Conservation (phyloP, 2,329 filamentous ascomycete genomes). For the Mycosphaerella arachidis region DNA sequence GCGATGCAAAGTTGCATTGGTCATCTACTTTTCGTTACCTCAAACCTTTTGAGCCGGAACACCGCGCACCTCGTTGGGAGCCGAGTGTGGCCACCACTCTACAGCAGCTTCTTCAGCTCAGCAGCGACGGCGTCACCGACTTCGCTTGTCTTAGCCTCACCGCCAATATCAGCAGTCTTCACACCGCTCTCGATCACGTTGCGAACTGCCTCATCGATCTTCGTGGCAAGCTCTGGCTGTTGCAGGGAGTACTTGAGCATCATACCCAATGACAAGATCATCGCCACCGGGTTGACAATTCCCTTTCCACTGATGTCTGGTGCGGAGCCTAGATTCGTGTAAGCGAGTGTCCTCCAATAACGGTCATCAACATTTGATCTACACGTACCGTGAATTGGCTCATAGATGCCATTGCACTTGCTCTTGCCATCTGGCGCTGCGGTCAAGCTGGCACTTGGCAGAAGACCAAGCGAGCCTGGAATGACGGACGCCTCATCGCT, state of each 20-base stretch:
- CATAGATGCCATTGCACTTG: slow-evolving; percentile 90
- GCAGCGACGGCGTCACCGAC: slow-evolving; percentile 78
- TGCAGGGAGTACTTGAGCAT: slow-evolving; percentile 90
- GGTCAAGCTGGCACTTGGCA: slow-evolving; percentile 82
- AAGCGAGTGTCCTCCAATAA: background rate
- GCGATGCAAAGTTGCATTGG: background rate
- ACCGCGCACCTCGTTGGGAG: slow-evolving; percentile 58
- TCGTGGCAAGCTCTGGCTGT: slow-evolving; percentile 69
- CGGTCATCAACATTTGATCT: background rate
- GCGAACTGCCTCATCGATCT: slow-evolving; percentile 76
- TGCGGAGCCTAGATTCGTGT: slow-evolving; percentile 59
- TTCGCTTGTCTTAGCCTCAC: slow-evolving; percentile 65
- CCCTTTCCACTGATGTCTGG: slow-evolving; percentile 90
- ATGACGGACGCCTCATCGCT: slow-evolving; percentile 93
- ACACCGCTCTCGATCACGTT: slow-evolving; percentile 74
- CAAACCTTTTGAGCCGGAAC: background rate
- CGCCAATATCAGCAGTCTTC: slow-evolving; percentile 80
- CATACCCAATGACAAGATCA: slow-evolving; percentile 89
- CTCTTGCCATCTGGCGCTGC: slow-evolving; percentile 80
- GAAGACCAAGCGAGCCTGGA: slow-evolving; percentile 79
- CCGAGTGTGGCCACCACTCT: slow-evolving; percentile 31
- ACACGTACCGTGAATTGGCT: slow-evolving; percentile 81
- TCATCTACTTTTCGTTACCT: background rate
- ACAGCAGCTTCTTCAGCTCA: slow-evolving; percentile 49
- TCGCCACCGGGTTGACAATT: slow-evolving; percentile 79